Evolutionary conservation across 1,284 basidiomycete genomes (phyloP), one percentile per base, ranked within the genome.

Genomic region (Cryptococcus sp.): DNA sequence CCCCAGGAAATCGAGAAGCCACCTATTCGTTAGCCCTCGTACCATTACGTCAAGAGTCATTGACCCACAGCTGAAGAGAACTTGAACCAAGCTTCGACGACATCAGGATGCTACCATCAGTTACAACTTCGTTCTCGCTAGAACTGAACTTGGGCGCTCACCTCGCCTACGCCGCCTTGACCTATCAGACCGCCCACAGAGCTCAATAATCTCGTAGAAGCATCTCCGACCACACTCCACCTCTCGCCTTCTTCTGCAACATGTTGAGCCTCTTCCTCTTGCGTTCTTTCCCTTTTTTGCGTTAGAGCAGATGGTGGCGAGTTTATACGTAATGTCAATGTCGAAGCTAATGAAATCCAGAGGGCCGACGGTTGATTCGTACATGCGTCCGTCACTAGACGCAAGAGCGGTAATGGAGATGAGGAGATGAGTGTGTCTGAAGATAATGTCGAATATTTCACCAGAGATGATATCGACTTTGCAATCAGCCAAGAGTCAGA

Each of bases 71-170:
- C 66, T 7, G 67, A 67, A 47, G 87, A 80, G 64, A 85, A 91
- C 24, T 80, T 80, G 75, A 91, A 93, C 73, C 91, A 91, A 23
- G 83, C 85, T 67, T 91, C 88, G 1, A 90, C 87, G 23, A 93
- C 82, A 67, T 93, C 91, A 0, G 91, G 90, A 65, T 92, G 87
- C 63, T 76, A 51, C 23, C 16, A 45, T 46, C 37, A 53, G 40
- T 28, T 11, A 28, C 28, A 28, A 28, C 11, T 5, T 28, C 28
- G 5, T 28, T 28, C 5, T 5, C 11, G 28, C n/a, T n/a, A n/a
- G n/a, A n/a, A n/a, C 21, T 45, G 22, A 32, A 9, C 18, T 37
- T 40, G 9, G 13, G 7, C 9, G 56, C 85, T 56, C 61, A 88
- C 88, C 54, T 79, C 78, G 62, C 83, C 81, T 85, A 91, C 88